Percentiles rank a stretch among this genome's conserved stretches.
Conservation (phyloP, 192 early-diverging fungal genomes). For the Globomyces pollinis-pini region DNA sequence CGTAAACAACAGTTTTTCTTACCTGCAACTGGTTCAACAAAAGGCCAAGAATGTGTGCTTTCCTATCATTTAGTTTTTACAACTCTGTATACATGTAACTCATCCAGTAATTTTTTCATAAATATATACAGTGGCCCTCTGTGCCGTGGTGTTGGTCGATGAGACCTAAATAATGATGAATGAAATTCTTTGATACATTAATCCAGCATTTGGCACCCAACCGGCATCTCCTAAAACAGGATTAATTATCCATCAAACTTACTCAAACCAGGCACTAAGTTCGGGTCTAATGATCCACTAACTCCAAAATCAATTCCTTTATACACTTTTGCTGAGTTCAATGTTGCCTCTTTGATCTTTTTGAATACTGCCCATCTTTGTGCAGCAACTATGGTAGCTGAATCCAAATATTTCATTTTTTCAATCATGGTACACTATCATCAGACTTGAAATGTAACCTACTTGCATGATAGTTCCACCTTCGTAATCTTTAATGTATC, state of each 20-base stretch:
- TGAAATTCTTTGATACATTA: too few species aligned
- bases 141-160: constrained; percentile 25
- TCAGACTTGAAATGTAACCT: neutral
- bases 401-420: constrained; percentile 78
- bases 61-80: constrained; percentile 28
- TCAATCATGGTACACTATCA: constrained; percentile 79
- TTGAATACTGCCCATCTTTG: constrained; percentile 79
- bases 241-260: constrained; percentile 19
- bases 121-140: constrained; percentile 53
- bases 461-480: constrained; percentile 96
- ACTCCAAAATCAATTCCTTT: constrained; percentile 1
- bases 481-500: constrained; percentile 99
- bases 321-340: constrained; percentile 45
- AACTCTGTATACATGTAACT: constrained; percentile 7
- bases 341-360: constrained; percentile 67
- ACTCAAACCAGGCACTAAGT: constrained; percentile 80
- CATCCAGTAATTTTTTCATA: constrained; percentile 14
- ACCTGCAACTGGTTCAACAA: constrained; percentile 75
- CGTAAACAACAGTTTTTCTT: constrained; percentile 38
- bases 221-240: constrained; percentile 76
- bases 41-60: constrained; percentile 85
- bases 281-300: constrained; percentile 36
- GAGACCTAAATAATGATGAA: too few species aligned
- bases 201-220: constrained; percentile 91
- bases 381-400: constrained; percentile 58